Percentiles rank a stretch among this genome's conserved stretches.
phyloP scores from a whole-genome alignment of 768 basidiomycete genomes.

The Boletus reticulatus region DNA sequence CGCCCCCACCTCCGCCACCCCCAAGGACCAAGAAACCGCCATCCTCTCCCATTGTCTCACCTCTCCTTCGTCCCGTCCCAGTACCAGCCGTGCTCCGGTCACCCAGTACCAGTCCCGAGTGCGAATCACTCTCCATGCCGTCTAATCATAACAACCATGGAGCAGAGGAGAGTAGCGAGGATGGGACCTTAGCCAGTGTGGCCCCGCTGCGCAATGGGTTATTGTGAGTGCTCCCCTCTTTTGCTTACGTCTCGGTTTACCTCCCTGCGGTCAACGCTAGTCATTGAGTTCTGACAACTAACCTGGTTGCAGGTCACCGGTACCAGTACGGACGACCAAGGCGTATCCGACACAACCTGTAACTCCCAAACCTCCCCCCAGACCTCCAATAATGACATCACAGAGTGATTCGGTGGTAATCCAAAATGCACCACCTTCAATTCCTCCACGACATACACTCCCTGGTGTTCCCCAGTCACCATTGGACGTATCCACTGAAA shows the following conservation, averaged over 20 bases:
- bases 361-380: constrained; percentile 14
- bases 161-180: constrained; percentile 13
- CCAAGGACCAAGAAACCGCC: constrained; percentile 31
- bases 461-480: constrained; percentile 4
- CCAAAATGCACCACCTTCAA: constrained; percentile 11
- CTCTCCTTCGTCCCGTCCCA: constrained; percentile 52
- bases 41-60: constrained; percentile 45
- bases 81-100: constrained; percentile 31
- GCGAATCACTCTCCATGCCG: background rate
- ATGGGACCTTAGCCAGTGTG: constrained; percentile 27
- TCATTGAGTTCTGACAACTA: background rate
- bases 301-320: constrained; percentile 10
- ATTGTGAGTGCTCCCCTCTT: constrained; percentile 40
- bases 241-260: background rate
- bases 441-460: constrained; percentile 19
- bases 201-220: constrained; percentile 46
- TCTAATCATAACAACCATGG: background rate
- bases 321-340: background rate
- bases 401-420: constrained; percentile 16
- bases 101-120: constrained; percentile 22
- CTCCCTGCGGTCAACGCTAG: background rate
- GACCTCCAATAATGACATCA: constrained; percentile 18
- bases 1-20: constrained; percentile 60
- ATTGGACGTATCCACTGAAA: constrained; percentile 3
- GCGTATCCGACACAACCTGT: constrained; percentile 17